A percentile compares a stretch with the other conserved stretches of the same genome.
phyloP scores from a whole-genome alignment of 1,284 basidiomycete species.

The Ustilago curta region DNA sequence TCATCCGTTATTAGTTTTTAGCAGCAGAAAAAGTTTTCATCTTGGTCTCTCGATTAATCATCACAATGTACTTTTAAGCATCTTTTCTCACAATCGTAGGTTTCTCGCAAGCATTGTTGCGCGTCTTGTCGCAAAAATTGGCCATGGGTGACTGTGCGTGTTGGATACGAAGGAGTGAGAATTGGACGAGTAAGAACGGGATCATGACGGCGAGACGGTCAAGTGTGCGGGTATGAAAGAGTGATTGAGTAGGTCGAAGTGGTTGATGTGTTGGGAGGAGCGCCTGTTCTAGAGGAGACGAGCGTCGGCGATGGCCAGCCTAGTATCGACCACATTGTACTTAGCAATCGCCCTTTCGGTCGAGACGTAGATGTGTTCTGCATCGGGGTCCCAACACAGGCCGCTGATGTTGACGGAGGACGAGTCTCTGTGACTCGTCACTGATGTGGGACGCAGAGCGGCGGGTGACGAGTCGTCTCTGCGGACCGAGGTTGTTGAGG shows the following conservation, averaged over 20 bases:
- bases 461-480: conserved; percentile 12
- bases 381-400: conserved; percentile 55
- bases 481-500: conserved; percentile 5
- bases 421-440: not conserved
- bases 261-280: not conserved
- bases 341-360: conserved; percentile 46
- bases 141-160: not conserved
- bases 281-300: conserved; percentile 8
- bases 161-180: not conserved
- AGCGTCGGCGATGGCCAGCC: conserved; percentile 15
- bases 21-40: too few relatives aligned
- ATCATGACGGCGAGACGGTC: not conserved
- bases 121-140: not conserved
- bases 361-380: conserved; percentile 44
- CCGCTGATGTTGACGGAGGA: conserved; percentile 47
- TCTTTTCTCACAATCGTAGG: not conserved
- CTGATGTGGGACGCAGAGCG: not conserved
- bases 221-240: not conserved
- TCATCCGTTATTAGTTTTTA: conserved; percentile 39
- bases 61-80: not conserved
- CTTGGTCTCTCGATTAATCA: not conserved
- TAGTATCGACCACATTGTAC: conserved; percentile 33
- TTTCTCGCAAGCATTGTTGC: not conserved
- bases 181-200: too few relatives aligned
- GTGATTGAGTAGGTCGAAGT: not conserved